Percentiles rank a stretch among this genome's conserved stretches.
phyloP scores from a whole-genome alignment of 331 rosid species.

The Arachis monticola region DNA sequence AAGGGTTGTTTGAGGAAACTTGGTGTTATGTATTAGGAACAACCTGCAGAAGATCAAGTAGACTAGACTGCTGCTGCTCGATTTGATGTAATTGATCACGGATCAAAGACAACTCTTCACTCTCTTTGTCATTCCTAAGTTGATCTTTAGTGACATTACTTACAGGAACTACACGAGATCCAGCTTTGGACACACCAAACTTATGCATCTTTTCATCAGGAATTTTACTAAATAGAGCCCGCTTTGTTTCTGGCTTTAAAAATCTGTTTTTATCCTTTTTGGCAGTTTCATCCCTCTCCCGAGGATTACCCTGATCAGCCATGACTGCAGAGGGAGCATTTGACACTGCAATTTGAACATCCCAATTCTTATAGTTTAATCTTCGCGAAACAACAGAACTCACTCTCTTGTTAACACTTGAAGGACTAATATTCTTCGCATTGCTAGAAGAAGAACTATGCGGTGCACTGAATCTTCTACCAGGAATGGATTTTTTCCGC shows the following conservation, averaged over 20 bases:
- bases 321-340: slow-evolving; percentile 43
- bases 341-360: slow-evolving; percentile 55
- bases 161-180: slow-evolving; percentile 77
- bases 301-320: slow-evolving; percentile 45
- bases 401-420: slow-evolving; percentile 51
- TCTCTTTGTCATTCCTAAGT: slow-evolving; percentile 56
- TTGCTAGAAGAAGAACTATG: slow-evolving; percentile 62
- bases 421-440: slow-evolving; percentile 55
- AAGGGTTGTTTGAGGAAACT: slow-evolving; percentile 7
- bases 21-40: slow-evolving; percentile 39
- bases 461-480: slow-evolving; percentile 57
- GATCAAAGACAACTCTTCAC: slow-evolving; percentile 79
- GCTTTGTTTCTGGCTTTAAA: slow-evolving; percentile 60
- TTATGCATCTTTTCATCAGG: slow-evolving; percentile 61
- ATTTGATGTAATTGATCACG: slow-evolving; percentile 87
- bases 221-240: slow-evolving; percentile 58
- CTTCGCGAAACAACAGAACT: slow-evolving; percentile 49
- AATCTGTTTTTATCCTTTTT: slow-evolving; percentile 50
- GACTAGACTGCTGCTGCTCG: slow-evolving; percentile 88
- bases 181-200: slow-evolving; percentile 62
- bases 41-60: slow-evolving; percentile 96
- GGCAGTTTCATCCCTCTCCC: slow-evolving; percentile 57
- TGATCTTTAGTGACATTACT: slow-evolving; percentile 53
- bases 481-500: slow-evolving; percentile 51
- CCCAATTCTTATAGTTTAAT: slow-evolving; percentile 61